Evolutionary conservation across 1,139 yeast genomes (phyloP).

Genomic region (Protomyces gravidus): DNA sequence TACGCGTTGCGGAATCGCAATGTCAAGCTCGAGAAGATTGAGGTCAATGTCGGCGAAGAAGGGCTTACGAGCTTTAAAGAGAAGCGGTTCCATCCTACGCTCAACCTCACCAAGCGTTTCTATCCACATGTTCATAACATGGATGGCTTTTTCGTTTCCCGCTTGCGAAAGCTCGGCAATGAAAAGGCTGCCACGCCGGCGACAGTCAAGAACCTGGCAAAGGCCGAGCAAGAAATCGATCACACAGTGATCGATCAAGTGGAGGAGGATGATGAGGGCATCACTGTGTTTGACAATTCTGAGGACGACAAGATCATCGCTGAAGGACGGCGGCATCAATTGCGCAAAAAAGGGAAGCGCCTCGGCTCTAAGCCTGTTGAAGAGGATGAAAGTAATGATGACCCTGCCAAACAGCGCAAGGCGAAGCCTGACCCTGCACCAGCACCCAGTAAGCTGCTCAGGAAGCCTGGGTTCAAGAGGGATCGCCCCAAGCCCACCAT

Average conservation of each 20-base stretch:
- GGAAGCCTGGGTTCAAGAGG: constrained; percentile 17
- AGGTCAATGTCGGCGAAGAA: constrained; percentile 90
- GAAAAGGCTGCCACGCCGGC: constrained; percentile 52
- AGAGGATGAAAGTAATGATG: constrained; percentile 3
- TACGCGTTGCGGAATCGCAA: constrained; percentile 94
- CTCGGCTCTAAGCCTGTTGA: constrained; percentile 11
- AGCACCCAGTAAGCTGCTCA: background rate
- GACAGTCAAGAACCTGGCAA: constrained; percentile 21
- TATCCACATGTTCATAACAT: constrained; percentile 98
- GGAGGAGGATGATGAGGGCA: constrained; percentile 48
- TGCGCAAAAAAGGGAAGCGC: constrained; percentile 24
- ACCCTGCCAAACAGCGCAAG: background rate
- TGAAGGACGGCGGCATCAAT: constrained; percentile 51
- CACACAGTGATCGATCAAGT: constrained; percentile 69
- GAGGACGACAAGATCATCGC: constrained; percentile 74
- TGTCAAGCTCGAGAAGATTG: constrained; percentile 89
- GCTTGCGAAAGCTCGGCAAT: constrained; percentile 76
- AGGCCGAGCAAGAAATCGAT: constrained; percentile 38
- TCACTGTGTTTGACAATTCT: constrained; percentile 72
- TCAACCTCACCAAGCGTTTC: constrained; percentile 83
- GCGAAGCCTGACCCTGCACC: background rate
- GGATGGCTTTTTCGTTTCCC: constrained; percentile 97
- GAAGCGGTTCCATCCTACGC: constrained; percentile 72
- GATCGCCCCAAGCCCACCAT: constrained; percentile 16
- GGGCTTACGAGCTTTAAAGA: constrained; percentile 94